A percentile compares a stretch with the other conserved stretches of the same genome.
Conservation (phyloP, 2,329 filamentous ascomycete species). For the Ophiostoma triangulosporum region DNA sequence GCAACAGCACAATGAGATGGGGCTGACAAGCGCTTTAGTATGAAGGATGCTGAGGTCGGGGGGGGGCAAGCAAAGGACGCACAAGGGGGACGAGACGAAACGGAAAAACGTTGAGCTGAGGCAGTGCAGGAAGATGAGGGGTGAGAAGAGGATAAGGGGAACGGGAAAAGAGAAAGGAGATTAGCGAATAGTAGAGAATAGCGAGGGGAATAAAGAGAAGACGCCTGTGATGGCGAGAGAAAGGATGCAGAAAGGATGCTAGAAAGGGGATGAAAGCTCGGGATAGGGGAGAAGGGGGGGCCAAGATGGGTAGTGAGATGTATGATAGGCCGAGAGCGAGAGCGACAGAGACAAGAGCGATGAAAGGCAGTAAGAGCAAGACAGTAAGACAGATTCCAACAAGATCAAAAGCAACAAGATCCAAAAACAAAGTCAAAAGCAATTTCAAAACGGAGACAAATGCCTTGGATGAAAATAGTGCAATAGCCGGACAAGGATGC, state of each 20-base stretch:
- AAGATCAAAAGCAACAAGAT: background rate
- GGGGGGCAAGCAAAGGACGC: background rate
- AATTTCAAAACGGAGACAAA: too few relatives aligned
- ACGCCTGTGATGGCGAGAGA: background rate
- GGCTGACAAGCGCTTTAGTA: slow-evolving; percentile 5
- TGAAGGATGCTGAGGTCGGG: background rate
- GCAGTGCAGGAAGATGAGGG: background rate
- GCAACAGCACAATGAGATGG: slow-evolving; percentile 3
- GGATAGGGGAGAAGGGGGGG: background rate
- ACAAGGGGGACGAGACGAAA: background rate
- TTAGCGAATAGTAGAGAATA: too few relatives aligned
- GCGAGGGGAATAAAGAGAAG: too few relatives aligned
- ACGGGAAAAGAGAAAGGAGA: background rate
- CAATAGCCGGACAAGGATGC: too few relatives aligned
- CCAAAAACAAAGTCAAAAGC: too few relatives aligned
- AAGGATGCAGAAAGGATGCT: background rate
- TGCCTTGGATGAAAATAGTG: too few relatives aligned
- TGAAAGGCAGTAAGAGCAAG: background rate
- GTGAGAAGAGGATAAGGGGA: background rate
- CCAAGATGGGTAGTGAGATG: too few relatives aligned
- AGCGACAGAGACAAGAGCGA: background rate
- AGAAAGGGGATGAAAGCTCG: background rate
- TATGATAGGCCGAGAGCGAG: too few relatives aligned
- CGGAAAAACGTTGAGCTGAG: too few relatives aligned
- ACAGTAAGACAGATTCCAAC: background rate